A percentile compares a stretch with the other conserved stretches of the same genome.
Conservation (phyloP, 1,284 basidiomycete species). For the Cryptococcus sp. region DNA sequence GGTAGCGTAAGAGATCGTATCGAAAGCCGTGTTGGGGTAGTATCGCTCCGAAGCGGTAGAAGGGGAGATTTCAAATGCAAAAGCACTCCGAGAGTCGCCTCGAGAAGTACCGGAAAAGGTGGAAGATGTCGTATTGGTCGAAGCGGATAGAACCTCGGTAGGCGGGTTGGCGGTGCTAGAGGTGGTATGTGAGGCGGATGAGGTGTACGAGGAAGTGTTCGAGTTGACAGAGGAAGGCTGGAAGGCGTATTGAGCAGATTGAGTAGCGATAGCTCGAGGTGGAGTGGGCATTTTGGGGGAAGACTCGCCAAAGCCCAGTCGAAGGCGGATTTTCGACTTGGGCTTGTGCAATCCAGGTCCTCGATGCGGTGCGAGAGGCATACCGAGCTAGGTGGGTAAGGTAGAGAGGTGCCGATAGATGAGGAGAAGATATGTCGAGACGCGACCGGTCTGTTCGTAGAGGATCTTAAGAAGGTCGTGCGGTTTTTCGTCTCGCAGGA, state of each 20-base stretch:
- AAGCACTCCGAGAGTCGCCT: constrained; percentile 3
- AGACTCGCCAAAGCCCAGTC: constrained; percentile 31
- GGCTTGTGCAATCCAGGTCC: constrained; percentile 27
- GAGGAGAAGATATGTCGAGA: too few relatives aligned
- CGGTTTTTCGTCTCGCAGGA: too few relatives aligned
- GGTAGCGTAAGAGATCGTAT: constrained; percentile 29
- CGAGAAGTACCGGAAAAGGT: constrained; percentile 5
- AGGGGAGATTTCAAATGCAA: constrained; percentile 5
- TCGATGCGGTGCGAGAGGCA: constrained; percentile 4
- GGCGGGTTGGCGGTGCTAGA: constrained; percentile 2
- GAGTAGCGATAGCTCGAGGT: background rate
- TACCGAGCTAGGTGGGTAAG: background rate
- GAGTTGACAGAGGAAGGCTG: background rate
- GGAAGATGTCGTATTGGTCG: constrained; percentile 8
- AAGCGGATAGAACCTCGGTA: background rate
- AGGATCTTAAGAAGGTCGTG: too few relatives aligned
- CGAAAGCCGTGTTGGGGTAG: constrained; percentile 14
- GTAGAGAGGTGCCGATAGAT: too few relatives aligned
- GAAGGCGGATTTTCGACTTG: constrained; percentile 39
- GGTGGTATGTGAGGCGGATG: constrained; percentile 2
- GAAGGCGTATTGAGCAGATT: background rate
- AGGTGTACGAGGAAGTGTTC: constrained; percentile 1
- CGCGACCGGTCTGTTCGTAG: too few relatives aligned
- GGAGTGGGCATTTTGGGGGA: constrained; percentile 12
- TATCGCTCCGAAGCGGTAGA: background rate